Evolutionary conservation across 345 rosid species (phyloP).

Genomic region (Pelargonium nanum): DNA sequence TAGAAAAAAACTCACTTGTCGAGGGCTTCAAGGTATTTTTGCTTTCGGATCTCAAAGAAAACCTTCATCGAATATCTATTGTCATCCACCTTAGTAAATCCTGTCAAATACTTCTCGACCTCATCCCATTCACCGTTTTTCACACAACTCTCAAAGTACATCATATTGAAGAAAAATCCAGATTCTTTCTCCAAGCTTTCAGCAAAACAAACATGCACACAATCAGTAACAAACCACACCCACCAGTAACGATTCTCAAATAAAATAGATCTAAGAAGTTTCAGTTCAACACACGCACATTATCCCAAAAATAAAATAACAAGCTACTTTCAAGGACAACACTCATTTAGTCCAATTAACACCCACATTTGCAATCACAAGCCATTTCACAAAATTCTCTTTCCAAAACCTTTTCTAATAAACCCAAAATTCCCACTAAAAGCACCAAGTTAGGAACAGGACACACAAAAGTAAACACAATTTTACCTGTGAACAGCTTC

Average conservation of each 20-base stretch:
- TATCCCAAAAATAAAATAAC: too few relatives aligned
- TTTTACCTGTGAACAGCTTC: constrained; percentile 24
- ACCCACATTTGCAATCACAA: not conserved
- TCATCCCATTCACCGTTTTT: constrained; percentile 40
- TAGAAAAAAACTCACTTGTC: constrained; percentile 28
- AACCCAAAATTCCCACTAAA: not conserved
- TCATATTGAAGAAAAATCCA: constrained; percentile 48
- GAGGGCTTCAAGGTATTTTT: constrained; percentile 43
- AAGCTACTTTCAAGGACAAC: too few relatives aligned
- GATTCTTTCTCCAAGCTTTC: constrained; percentile 60
- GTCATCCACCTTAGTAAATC: constrained; percentile 39
- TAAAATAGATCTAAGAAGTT: not conserved
- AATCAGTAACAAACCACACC: constrained; percentile 10
- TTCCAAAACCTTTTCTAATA: too few relatives aligned
- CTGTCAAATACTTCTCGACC: constrained; percentile 56
- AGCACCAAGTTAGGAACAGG: too few relatives aligned
- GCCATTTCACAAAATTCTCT: not conserved
- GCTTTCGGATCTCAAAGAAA: constrained; percentile 59
- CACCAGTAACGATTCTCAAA: not conserved
- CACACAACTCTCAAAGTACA: constrained; percentile 42
- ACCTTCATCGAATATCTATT: constrained; percentile 47
- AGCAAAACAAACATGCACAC: constrained; percentile 10
- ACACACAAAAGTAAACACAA: not conserved
- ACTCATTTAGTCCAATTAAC: not conserved
- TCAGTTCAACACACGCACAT: not conserved